phyloP scores from a whole-genome alignment of 345 rosid genomes.

The Salix arbutifolia region DNA sequence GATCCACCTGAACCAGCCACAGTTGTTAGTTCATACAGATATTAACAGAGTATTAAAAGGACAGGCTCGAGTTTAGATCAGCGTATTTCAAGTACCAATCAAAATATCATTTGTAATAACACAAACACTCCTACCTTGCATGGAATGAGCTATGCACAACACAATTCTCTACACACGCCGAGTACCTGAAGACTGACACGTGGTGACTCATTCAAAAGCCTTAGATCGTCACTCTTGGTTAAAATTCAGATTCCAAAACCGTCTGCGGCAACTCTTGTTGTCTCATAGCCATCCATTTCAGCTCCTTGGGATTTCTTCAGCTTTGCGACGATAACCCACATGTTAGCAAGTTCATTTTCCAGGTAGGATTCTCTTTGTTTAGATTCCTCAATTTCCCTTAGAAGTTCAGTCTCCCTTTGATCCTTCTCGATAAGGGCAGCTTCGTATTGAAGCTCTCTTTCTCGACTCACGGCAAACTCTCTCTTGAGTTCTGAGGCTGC shows the following conservation, averaged over 20 bases:
- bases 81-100: conserved; percentile 1
- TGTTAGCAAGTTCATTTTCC: conserved; percentile 96
- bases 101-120: conserved; percentile 9
- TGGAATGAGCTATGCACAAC: conserved; percentile 18
- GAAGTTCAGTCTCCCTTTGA: conserved; percentile 73
- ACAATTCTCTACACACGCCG: conserved; percentile 18
- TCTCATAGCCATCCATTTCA: conserved; percentile 42
- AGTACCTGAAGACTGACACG: not conserved
- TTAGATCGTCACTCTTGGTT: not conserved
- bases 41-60: not conserved
- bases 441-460: conserved; percentile 81
- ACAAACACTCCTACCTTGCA: conserved; percentile 21
- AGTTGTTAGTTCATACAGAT: not conserved
- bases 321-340: conserved; percentile 98
- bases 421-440: conserved; percentile 77
- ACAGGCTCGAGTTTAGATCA: not conserved
- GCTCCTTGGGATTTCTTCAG: conserved; percentile 63
- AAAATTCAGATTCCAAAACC: conserved; percentile 24
- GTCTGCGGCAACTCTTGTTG: conserved; percentile 18
- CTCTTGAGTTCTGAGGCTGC: conserved; percentile 66
- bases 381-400: conserved; percentile 79
- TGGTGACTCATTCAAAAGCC: not conserved
- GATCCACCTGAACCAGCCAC: not conserved
- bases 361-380: conserved; percentile 90
- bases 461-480: conserved; percentile 70